Evolutionary conservation across 208 protist species (phyloP), one percentile per base, ranked within the genome.

Genomic region (Polymyxa betae): DNA sequence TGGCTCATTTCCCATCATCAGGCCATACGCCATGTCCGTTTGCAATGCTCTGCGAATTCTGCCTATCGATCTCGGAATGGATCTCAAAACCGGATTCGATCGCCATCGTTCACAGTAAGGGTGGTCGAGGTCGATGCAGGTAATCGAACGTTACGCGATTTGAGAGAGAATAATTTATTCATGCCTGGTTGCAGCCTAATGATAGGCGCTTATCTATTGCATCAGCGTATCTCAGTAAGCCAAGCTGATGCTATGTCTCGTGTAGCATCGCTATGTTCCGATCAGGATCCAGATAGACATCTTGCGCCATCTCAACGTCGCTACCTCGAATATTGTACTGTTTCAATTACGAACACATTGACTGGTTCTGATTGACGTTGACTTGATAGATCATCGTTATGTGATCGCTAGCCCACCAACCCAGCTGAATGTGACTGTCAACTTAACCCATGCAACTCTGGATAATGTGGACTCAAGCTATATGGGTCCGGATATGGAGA

Each of bases 11-110:
- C 72, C 72, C 72, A n/a, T 82, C 35, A 20, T 82, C 72, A 5
- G 72, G 72, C 12, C 72, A 82, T n/a, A n/a, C 72, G 10, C 72
- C 72, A 12, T 82, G 72, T n/a, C 72, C 72, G n/a, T 82, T 82
- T n/a, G 16, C 5, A n/a, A 82, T 82, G 72, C 5, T 82, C 16
- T 5, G 5, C 72, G 72, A 82, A 5, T 82, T 45, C 72, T 82
- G 72, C 72, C 5, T 5, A 12, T 82, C 72, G 12, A 82, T 82
- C 16, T 5, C 5, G 35, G 16, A 82, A 20, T 82, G 72, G 72
- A 5, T 82, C 35, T 5, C 72, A 5, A 5, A 35, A 43, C n/a
- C n/a, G 10, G 10, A 35, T 35, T 35, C 5, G 16, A 5, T 82
- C 16, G 72, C 72, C 16, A 38, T 82, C 16, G 35, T 82, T 16